Evolutionary conservation across 495 filamentous ascomycete genomes (phyloP), one percentile per base, ranked within the genome.

Genomic region (Daldinia grandis): DNA sequence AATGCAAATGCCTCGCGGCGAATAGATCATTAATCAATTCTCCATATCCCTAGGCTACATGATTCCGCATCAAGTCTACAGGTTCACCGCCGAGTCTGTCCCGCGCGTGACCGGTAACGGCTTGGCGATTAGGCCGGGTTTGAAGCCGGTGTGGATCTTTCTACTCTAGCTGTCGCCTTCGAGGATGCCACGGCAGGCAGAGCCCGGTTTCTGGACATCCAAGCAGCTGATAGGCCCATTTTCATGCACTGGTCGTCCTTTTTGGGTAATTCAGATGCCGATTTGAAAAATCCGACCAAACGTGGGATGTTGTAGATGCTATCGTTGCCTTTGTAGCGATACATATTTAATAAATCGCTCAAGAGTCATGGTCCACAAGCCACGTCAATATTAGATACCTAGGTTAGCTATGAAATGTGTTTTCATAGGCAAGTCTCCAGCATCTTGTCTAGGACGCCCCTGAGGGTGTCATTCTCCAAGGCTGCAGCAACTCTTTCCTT

Each of bases 401-500:
- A n/a, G n/a, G n/a, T n/a, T n/a, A 21, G 58, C 28, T 25, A 14
- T 27, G 62, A 38, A 24, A 47, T 14, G 49, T 51, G 24, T 40
- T 49, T n/a, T 75, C 72, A 82, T 25, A 73, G 69, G 74, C 93
- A 97, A 7, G 91, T 93, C 79, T 94, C 88, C 66, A 98, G 84
- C 95, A 99, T 98, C 78, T 95, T 97, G 68, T 90, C 87, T 71
- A 99, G 82, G 17, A 98, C 91, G 55, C 89, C 88, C 87, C 93
- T 91, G 64, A 99, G 83, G 0, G 92, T 95, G 60, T 90, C 90
- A 79, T 99, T 99, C 80, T 99, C 96, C 73, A 98, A 80, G 6
- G 95, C 95, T 30, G 95, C 96, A 9, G 93, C 93, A 33, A 99
- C 95, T 66, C 95, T 85, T 81, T 99, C 95, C 83, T 99, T 99